Evolutionary conservation across 352 stramenopile species (phyloP).

Genomic region (Elongisporangium prolatum): DNA sequence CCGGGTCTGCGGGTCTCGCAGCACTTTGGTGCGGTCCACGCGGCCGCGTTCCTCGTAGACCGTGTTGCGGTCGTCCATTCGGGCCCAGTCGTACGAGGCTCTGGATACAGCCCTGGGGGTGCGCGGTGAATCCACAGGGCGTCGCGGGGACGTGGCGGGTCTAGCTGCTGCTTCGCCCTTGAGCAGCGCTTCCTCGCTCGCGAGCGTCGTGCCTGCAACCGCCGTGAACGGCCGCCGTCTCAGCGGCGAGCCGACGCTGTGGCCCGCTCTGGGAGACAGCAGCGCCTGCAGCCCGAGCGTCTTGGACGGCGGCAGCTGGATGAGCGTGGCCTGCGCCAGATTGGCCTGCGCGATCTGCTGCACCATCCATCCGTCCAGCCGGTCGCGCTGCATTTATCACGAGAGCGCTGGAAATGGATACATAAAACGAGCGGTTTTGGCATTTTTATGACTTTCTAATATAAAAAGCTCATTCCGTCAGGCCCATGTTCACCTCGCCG

Average conservation of each 20-base stretch:
- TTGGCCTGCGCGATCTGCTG: constrained; percentile 64
- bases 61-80: not conserved
- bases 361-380: constrained; percentile 76
- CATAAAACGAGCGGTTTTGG: not conserved
- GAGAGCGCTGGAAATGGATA: not conserved
- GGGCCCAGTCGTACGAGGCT: not conserved
- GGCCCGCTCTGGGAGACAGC: not conserved
- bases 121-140: not conserved
- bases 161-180: not conserved
- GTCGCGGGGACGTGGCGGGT: not conserved
- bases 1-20: constrained; percentile 24
- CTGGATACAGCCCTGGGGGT: not conserved
- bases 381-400: constrained; percentile 63
- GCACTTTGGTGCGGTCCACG: constrained; percentile 49
- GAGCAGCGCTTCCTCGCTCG: not conserved
- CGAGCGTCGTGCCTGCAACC: not conserved
- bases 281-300: not conserved
- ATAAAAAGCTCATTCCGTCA: constrained; percentile 50
- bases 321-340: constrained; percentile 56
- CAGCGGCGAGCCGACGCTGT: not conserved
- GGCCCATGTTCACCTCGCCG: constrained; percentile 87
- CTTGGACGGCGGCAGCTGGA: constrained; percentile 38
- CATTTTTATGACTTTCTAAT: not conserved
- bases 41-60: constrained; percentile 21
- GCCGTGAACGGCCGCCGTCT: constrained; percentile 10